These are phyloP conservation scores for Scalesia atractyloides DNA, from an alignment of 129 eudicot genomes.

Conservation along the genomic window DNA sequence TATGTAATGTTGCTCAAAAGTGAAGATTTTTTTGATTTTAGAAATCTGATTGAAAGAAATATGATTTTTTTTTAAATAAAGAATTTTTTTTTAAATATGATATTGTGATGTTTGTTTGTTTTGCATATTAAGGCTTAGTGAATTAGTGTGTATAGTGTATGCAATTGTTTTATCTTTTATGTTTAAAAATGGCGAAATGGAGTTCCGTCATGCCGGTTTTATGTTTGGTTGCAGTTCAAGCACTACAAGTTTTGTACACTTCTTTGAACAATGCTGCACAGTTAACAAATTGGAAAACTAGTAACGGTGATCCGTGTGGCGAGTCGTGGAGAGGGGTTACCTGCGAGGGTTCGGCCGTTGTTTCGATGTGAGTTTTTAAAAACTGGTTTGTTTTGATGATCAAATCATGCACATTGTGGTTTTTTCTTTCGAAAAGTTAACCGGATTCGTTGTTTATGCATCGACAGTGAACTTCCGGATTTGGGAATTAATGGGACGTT, in stretches of 20 bases:
- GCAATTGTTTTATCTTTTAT: background rate
- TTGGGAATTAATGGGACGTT: constrained; percentile 78
- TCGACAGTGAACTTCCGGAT: constrained; percentile 74
- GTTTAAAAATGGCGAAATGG: constrained; percentile 5
- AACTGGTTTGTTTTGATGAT: constrained; percentile 13
- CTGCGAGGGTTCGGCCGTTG: constrained; percentile 78
- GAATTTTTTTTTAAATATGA: background rate
- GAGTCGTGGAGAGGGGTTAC: constrained; percentile 95
- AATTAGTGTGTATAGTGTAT: background rate
- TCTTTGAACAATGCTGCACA: constrained; percentile 76
- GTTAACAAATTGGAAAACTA: constrained; percentile 76
- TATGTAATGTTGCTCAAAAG: background rate
- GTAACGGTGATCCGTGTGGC: constrained; percentile 88
- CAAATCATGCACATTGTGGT: background rate
- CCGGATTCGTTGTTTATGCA: constrained; percentile 30
- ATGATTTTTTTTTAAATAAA: background rate
- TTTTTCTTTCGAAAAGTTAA: constrained; percentile 8
- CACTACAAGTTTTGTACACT: constrained; percentile 73
- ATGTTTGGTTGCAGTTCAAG: constrained; percentile 60
- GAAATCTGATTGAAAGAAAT: background rate
- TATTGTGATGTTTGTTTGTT: constrained; percentile 1
- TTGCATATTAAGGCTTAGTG: background rate
- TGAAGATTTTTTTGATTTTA: no score
- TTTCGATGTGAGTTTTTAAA: constrained; percentile 66
- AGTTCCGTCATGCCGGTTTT: constrained; percentile 17